These are phyloP conservation scores for Hypoxylon trugodes DNA, from an alignment of 495 filamentous ascomycete genomes.

Conservation along the genomic window DNA sequence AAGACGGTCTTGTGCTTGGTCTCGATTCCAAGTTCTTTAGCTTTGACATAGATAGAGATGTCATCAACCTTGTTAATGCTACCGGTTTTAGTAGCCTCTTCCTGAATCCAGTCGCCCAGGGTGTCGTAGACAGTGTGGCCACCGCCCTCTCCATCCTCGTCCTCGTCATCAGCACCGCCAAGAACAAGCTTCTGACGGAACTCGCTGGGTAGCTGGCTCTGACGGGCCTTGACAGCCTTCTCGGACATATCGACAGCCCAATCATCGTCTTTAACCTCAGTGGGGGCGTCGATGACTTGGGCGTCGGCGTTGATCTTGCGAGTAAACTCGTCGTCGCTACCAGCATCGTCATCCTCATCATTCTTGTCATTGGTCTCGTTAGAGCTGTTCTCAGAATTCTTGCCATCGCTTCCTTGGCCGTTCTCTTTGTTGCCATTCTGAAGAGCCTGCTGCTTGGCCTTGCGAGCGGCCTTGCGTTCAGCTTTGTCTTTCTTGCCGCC, in stretches of 20 bases:
- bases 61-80: constrained; percentile 79
- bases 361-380: constrained; percentile 71
- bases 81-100: constrained; percentile 73
- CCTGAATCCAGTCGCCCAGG: constrained; percentile 90
- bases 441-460: constrained; percentile 82
- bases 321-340: constrained; percentile 90
- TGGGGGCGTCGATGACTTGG: constrained; percentile 70
- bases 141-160: constrained; percentile 79
- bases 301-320: constrained; percentile 87
- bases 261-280: constrained; percentile 80
- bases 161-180: constrained; percentile 79
- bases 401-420: constrained; percentile 67
- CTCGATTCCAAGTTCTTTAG: constrained; percentile 94
- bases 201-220: constrained; percentile 86
- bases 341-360: constrained; percentile 64
- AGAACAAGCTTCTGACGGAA: constrained; percentile 89
- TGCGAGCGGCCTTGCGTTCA: constrained; percentile 83
- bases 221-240: constrained; percentile 92
- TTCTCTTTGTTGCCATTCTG: constrained; percentile 63
- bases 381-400: constrained; percentile 78
- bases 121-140: constrained; percentile 86
- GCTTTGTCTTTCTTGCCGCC: constrained; percentile 93
- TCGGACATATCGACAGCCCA: constrained; percentile 97
- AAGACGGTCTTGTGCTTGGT: constrained; percentile 91
- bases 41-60: constrained; percentile 93